Conservation (phyloP, 306 rosid species). For the Luffa acutangula region DNA sequence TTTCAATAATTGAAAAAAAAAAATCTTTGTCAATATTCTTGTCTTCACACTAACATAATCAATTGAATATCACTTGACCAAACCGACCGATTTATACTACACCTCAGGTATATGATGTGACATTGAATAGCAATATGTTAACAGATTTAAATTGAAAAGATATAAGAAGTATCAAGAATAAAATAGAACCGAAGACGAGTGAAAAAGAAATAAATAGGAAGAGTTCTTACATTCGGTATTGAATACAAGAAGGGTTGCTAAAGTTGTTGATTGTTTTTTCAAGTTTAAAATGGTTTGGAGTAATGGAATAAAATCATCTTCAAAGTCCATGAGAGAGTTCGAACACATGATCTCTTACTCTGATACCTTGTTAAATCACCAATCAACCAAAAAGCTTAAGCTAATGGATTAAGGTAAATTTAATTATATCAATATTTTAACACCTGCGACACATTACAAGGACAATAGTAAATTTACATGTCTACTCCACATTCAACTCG, state of each 20-base stretch:
- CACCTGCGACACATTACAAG: background rate
- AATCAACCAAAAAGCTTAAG: too few relatives aligned
- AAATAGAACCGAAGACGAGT: background rate
- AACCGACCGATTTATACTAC: background rate
- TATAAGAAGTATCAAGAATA: background rate
- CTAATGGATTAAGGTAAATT: too few relatives aligned
- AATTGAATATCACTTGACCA: background rate
- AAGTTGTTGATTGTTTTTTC: background rate
- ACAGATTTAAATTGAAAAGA: background rate
- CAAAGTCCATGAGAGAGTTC: background rate
- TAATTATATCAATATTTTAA: too few relatives aligned
- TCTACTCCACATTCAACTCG: background rate
- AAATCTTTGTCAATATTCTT: background rate
- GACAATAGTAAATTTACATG: background rate
- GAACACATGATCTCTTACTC: too few relatives aligned
- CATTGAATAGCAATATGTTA: background rate
- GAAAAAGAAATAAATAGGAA: background rate
- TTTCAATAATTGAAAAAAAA: background rate
- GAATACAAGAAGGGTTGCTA: background rate
- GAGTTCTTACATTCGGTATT: background rate
- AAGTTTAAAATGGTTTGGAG: background rate
- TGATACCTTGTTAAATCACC: too few relatives aligned
- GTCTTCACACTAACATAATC: background rate
- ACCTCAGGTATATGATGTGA: background rate
- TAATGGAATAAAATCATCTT: background rate